phyloP scores from a whole-genome alignment of 306 rosid genomes.

The Prinsepia uniflora region DNA sequence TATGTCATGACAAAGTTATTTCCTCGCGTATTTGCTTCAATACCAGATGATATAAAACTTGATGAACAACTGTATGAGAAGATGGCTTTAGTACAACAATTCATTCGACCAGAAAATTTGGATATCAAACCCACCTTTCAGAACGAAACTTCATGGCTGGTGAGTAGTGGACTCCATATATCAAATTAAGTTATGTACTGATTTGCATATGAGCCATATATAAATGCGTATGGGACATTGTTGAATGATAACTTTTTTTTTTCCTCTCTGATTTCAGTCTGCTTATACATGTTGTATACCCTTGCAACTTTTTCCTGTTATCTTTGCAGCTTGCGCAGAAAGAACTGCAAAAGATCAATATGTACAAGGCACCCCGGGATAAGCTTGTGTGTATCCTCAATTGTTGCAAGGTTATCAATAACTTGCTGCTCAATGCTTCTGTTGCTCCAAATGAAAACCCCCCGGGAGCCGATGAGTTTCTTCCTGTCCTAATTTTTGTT shows the following conservation, averaged over 20 bases:
- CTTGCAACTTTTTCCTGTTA: conserved; percentile 18
- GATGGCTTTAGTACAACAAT: conserved; percentile 87
- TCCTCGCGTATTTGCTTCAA: conserved; percentile 86
- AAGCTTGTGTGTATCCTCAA: conserved; percentile 87
- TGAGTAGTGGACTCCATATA: conserved; percentile 40
- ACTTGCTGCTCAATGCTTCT: conserved; percentile 85
- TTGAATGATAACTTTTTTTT: not conserved
- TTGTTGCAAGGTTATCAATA: conserved; percentile 92
- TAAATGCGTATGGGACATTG: not conserved
- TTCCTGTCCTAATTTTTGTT: conserved; percentile 93
- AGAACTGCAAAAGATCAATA: conserved; percentile 91
- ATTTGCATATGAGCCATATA: not conserved
- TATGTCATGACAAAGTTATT: conserved; percentile 98
- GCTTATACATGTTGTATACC: not conserved
- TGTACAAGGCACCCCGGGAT: conserved; percentile 98
- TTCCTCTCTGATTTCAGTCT: not conserved
- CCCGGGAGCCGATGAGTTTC: conserved; percentile 97
- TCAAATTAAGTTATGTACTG: not conserved
- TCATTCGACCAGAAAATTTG: conserved; percentile 87
- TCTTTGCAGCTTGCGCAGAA: conserved; percentile 90
- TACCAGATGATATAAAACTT: conserved; percentile 74
- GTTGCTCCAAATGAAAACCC: conserved; percentile 72
- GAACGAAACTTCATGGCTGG: conserved; percentile 96
- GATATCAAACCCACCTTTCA: conserved; percentile 77
- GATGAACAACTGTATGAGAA: conserved; percentile 78